Evolutionary conservation across 306 rosid genomes (phyloP), one percentile per base, ranked within the genome.

Genomic region (Quercus mongolica): DNA sequence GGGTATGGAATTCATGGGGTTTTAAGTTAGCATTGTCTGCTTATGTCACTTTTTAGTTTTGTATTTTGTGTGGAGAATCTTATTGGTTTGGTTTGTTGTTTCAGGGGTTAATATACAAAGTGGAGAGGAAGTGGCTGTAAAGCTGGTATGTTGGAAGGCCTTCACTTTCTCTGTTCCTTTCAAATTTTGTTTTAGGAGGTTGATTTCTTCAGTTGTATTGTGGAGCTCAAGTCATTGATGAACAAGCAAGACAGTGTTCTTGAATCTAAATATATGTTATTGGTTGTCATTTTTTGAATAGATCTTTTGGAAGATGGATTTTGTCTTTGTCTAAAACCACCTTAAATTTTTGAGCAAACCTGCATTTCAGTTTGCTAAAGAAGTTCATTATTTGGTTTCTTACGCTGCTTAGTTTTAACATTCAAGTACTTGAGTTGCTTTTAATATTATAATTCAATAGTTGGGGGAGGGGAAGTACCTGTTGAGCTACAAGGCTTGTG

Each of bases 101-200:
- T 79, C 87, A 95, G 99, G 94, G 56, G 86, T 89, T 81, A 95
- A 95, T 90, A 89, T 95, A 4, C 98, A 95, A 75, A 91, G 82
- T 79, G 98, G 97, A 56, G 99, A 95, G 86, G 99, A 95, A 83
- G 99, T 95, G 74, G 99, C 96, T 84, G 96, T 95, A 69, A 95
- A 95, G 86, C 91, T 95, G 92, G 99, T 95, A 82, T 74, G 96
- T 83, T 77, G 62, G 51, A 56, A 57, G 59, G 58, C 72, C 59
- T 85, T 75, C 44, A 6, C 46, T 63, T 65, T 56, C 14, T 26
- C 67, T 85, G 9, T 41, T 56, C 69, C 65, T 25, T 75, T 67
- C 61, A 52, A 18, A 65, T 62, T 59, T 44, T 35, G 28, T 77
- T 28, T 75, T 58, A 77, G 57, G 56, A 21, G 41, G 17, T 15